These are phyloP conservation scores for Aspergillus cristatus DNA, from an alignment of 495 filamentous ascomycete genomes.

Conservation along the genomic window DNA sequence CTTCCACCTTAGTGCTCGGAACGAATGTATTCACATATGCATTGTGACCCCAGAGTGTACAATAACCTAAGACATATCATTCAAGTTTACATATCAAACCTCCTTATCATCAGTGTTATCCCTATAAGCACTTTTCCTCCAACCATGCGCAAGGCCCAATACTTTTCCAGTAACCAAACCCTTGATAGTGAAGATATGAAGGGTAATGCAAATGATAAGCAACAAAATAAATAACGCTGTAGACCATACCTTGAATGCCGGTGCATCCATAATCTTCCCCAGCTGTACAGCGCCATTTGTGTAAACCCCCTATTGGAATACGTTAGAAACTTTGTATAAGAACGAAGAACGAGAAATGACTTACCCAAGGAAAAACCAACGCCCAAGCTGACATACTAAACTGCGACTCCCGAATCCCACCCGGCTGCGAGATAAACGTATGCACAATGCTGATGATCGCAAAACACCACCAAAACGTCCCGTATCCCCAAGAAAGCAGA, in stretches of 20 bases:
- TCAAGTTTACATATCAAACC: too few species aligned
- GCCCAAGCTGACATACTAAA: conserved; percentile 21
- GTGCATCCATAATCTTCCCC: conserved; percentile 20
- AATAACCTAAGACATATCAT: too few species aligned
- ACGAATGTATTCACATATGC: too few species aligned
- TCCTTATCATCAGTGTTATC: neutral
- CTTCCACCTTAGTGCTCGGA: too few species aligned
- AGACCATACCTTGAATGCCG: conserved; percentile 21
- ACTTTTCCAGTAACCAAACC: conserved; percentile 17
- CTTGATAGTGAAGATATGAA: conserved; percentile 18
- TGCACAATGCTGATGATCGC: conserved; percentile 22
- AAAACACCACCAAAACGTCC: conserved; percentile 26
- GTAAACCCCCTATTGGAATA: conserved; percentile 17
- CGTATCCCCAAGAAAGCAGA: conserved; percentile 22
- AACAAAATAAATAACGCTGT: conserved; percentile 18
- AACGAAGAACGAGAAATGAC: conserved; percentile 3
- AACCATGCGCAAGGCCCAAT: conserved; percentile 16
- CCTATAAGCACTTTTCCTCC: conserved; percentile 3
- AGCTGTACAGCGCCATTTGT: conserved; percentile 23
- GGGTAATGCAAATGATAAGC: conserved; percentile 10
- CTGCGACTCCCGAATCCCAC: conserved; percentile 8
- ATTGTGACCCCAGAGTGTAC: too few species aligned
- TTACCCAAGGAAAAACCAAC: conserved; percentile 23
- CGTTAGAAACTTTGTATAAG: neutral
- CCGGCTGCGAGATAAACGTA: conserved; percentile 15